Base-by-base conservation (phyloP, 2,329 filamentous ascomycete species). In the Penicillium sp. region DNA sequence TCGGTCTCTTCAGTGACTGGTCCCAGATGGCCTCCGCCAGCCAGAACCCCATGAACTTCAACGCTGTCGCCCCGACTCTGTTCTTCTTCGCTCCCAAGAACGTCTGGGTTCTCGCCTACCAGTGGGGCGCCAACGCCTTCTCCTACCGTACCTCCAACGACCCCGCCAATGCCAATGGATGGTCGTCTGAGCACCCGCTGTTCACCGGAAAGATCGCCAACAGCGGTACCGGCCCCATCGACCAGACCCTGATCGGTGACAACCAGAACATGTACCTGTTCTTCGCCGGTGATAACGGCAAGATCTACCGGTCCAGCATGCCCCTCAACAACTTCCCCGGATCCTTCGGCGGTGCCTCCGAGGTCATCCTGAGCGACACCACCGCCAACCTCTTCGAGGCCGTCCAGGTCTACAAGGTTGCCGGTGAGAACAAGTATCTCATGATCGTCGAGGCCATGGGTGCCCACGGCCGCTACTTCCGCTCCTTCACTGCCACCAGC, bases 391-490 rank as follows among this genome's bases (percentile, higher is more conserved):
- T 85, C 2, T 85, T 85, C 63, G 83, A 86, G 60, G 81, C 81
- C 0, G 80, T 84, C 0, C 77, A 85, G 57, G 82, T 86, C 39
- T 86, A 85, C 68, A 82, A 74, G 2, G 58, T 85, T 48, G 39
- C 73, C 29, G 78, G 77, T 27, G 70, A 76, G 55, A 72, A 71
- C 53, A 66, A 76, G 53, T 85, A 85, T 65, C 76, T 85, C 47
- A 84, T 85, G 79, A 76, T 85, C n/a, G 80, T 85, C 32, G 83
- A 86, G 64, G 72, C 79, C 0, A 77, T 79, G 38, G 82, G 82
- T 1, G 34, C 64, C 0, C 66, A 73, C 29, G 82, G 82, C 1
- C 75, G 83, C 2, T 86, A 79, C 66, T 85, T 85, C 76, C 80
- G 82, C 48, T 84, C 81, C 1, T 85, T 81, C 70, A 84, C 80